These are phyloP conservation scores for Salvia splendens DNA, from an alignment of 257 asterid genomes.

Conservation along the genomic window DNA sequence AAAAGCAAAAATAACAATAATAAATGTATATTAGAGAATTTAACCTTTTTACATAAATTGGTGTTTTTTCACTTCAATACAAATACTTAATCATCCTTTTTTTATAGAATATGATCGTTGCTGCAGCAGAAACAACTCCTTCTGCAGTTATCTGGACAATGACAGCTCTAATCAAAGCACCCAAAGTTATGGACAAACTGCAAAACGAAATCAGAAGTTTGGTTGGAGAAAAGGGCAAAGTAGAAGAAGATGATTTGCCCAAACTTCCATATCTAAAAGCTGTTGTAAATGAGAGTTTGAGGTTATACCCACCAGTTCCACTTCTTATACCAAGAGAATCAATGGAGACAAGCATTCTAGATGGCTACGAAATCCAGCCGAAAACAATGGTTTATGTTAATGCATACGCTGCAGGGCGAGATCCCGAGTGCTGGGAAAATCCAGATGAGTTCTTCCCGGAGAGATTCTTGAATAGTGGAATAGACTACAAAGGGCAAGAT, in stretches of 20 bases:
- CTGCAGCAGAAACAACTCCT: constrained; percentile 19
- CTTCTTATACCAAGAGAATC: constrained; percentile 28
- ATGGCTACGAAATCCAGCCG: constrained; percentile 29
- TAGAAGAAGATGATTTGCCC: constrained; percentile 21
- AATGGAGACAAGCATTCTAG: neutral
- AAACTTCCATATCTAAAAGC: constrained; percentile 27
- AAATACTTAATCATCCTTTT: no score
- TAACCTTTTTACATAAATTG: no score
- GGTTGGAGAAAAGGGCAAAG: constrained; percentile 1
- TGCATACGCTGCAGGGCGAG: constrained; percentile 33
- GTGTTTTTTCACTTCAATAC: no score
- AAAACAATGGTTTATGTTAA: constrained; percentile 18
- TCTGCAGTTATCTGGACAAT: constrained; percentile 22
- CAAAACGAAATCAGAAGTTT: constrained; percentile 18
- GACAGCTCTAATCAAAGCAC: constrained; percentile 28
- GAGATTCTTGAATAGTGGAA: constrained; percentile 27
- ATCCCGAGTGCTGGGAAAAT: constrained; percentile 29
- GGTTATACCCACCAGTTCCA: constrained; percentile 35
- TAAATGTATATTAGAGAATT: no score
- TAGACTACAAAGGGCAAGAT: constrained; percentile 22
- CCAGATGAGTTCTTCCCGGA: constrained; percentile 30
- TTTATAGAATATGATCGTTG: constrained; percentile 22
- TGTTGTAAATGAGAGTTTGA: constrained; percentile 6
- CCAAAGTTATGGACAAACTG: neutral
- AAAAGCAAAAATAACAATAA: no score